Base-by-base conservation (phyloP, 371 early-diverging fungal species). In the Homolaphlyctis polyrhiza region DNA sequence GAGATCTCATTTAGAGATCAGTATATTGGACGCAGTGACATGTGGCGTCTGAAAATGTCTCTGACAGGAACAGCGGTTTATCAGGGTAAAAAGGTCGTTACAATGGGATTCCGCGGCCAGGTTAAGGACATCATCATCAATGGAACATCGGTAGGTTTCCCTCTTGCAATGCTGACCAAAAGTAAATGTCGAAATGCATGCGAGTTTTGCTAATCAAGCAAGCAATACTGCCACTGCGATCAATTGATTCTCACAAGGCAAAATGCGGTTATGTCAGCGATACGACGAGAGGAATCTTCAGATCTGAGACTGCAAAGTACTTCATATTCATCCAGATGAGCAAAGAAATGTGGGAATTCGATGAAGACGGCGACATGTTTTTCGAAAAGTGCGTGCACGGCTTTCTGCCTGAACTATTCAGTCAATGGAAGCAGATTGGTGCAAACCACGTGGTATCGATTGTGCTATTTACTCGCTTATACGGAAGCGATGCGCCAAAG, bases 361-460 rank as follows among this genome's bases (percentile, higher is more conserved):
- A 92, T 60, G 95, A 96, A 65, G 96, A 96, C 68, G 96, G 96
- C 4, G 92, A 95, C 63, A 78, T 95, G 27, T 92, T 88, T 68
- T 91, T 89, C 72, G 96, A 94, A 74, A 93, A 92, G 71, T 91
- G 89, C 0, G 86, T 95, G 34, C 87, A 91, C 66, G 89, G 90
- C 48, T 94, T 96, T 69, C 71, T 96, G 13, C 92, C 94, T 0
- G 90, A 94, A 39, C 80, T 98, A 35, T 96, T 95, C 74, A 77
- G 77, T 52, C 79, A 85, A 51, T 98, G 98, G 98, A 89, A 88
- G 61, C 83, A 82, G 14, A 68, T 83, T 29, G 87, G 89, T 28
- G 86, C 93, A 50, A 98, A 97, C 72, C 98, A 98, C 70, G 87
- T 95, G n/a, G 95, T 97, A 3, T 92, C 95, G 0, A 88, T 98